Evolutionary conservation across 2,329 filamentous ascomycete genomes (phyloP).

Genomic region (Bipolaris oryzae): DNA sequence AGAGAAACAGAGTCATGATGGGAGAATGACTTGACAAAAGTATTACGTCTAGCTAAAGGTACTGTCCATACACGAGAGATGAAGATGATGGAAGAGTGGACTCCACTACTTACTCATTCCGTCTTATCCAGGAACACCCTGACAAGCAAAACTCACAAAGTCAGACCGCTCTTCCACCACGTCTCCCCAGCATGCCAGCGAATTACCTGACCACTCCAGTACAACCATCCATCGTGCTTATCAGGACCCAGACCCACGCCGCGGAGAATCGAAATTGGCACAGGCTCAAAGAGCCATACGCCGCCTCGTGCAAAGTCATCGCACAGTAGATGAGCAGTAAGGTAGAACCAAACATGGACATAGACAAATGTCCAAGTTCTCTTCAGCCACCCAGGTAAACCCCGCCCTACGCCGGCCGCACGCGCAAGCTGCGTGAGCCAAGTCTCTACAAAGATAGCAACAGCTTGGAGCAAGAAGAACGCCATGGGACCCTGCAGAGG

Average conservation of each 20-base stretch:
- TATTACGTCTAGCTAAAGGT: background rate
- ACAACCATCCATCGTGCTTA: constrained; percentile 68
- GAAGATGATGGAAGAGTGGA: background rate
- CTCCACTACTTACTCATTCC: background rate
- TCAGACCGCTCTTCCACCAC: constrained; percentile 68
- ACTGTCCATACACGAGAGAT: no score
- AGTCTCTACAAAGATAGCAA: constrained; percentile 68
- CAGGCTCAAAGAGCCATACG: constrained; percentile 79
- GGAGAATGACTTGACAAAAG: background rate
- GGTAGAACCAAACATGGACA: constrained; percentile 69
- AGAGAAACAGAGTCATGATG: background rate
- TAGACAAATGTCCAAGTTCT: constrained; percentile 66
- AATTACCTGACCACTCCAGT: constrained; percentile 64
- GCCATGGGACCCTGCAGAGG: constrained; percentile 60
- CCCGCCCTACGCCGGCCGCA: constrained; percentile 38
- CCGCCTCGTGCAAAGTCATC: constrained; percentile 78
- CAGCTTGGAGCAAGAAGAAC: constrained; percentile 75
- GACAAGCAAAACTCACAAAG: constrained; percentile 37
- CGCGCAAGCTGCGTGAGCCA: constrained; percentile 33
- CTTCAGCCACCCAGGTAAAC: constrained; percentile 55
- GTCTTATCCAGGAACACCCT: background rate
- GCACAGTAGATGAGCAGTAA: constrained; percentile 68
- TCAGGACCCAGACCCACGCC: constrained; percentile 66
- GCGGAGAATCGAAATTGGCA: constrained; percentile 76
- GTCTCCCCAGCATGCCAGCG: constrained; percentile 64